Conservation (phyloP, 257 asterid genomes). For the Penstemon newberryi region DNA sequence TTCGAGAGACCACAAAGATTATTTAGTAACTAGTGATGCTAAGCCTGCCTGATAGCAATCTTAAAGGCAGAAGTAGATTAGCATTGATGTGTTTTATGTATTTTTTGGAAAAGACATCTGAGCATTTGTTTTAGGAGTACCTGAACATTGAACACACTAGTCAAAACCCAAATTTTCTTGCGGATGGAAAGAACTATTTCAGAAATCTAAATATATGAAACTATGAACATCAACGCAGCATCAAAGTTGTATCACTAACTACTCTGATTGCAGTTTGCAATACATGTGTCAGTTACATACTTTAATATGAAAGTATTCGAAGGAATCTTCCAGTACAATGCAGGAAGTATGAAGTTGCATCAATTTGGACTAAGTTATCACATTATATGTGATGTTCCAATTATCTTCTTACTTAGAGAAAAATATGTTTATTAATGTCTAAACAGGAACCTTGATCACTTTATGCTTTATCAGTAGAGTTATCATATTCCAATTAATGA, state of each 20-base stretch:
- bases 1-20: background rate
- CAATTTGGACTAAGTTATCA: background rate
- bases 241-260: background rate
- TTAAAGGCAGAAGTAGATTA: background rate
- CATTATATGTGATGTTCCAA: background rate
- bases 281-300: background rate
- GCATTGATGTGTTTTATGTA: background rate
- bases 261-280: background rate
- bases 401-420: background rate
- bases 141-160: too few species aligned
- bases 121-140: background rate
- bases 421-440: background rate
- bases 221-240: background rate
- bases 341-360: background rate
- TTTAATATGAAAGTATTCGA: background rate
- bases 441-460: background rate
- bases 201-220: too few species aligned
- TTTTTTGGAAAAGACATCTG: background rate
- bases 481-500: background rate
- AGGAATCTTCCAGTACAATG: background rate
- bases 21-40: background rate
- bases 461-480: background rate
- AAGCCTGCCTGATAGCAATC: background rate
- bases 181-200: too few species aligned
- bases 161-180: too few species aligned